Conservation (phyloP, 2,329 filamentous ascomycete species). For the Bipolaris oryzae region DNA sequence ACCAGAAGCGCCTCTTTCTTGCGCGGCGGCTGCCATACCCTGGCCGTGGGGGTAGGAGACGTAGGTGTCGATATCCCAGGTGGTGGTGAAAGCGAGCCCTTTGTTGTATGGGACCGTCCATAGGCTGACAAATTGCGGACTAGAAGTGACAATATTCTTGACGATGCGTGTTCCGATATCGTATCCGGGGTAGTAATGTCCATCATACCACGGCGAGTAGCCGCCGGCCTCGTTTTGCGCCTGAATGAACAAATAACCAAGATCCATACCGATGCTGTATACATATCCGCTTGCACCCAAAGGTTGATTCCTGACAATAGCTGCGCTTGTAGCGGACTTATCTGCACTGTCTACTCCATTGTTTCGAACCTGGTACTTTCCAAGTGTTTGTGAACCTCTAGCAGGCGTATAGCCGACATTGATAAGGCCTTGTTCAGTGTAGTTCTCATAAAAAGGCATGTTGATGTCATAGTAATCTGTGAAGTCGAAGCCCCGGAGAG, state of each 20-base stretch:
- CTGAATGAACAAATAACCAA: slow-evolving; percentile 8
- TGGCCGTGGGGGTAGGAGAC: slow-evolving; percentile 15
- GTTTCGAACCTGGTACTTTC: slow-evolving; percentile 4
- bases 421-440: slow-evolving; percentile 5
- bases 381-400: slow-evolving; percentile 9
- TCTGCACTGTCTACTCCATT: slow-evolving; percentile 9
- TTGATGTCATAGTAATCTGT: slow-evolving; percentile 7
- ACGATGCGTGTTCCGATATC: slow-evolving; percentile 15
- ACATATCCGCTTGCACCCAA: slow-evolving; percentile 8
- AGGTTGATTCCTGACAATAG: slow-evolving; percentile 12
- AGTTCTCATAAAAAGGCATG: slow-evolving; percentile 15
- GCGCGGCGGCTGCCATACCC: slow-evolving; percentile 14
- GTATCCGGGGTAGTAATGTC: slow-evolving; percentile 16
- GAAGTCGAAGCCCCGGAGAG: slow-evolving; percentile 11
- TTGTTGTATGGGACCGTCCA: slow-evolving; percentile 18
- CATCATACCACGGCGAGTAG: slow-evolving; percentile 12
- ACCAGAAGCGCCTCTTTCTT: slow-evolving; percentile 11
- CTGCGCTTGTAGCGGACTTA: slow-evolving; percentile 8
- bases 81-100: slow-evolving; percentile 14
- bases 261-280: slow-evolving; percentile 15
- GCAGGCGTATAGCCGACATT: slow-evolving; percentile 14
- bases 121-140: slow-evolving; percentile 9
- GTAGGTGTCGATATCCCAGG: slow-evolving; percentile 16
- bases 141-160: slow-evolving; percentile 14
- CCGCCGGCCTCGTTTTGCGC: slow-evolving; percentile 8